Conservation (phyloP, 805 yeast genomes). For the Brettanomyces custersianus region DNA sequence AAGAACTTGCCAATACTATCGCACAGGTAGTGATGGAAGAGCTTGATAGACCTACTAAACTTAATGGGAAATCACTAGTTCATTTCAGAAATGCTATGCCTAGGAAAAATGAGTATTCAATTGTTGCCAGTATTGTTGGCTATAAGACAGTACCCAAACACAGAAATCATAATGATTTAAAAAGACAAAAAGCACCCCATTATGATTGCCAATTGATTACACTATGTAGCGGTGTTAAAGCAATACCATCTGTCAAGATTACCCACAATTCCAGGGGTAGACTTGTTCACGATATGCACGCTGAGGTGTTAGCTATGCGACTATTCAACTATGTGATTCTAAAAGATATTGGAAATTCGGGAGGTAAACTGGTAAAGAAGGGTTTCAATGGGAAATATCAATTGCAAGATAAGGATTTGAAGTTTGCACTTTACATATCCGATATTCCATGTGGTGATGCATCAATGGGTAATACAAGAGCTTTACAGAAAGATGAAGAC, state of each 20-base stretch:
- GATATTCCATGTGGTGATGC: constrained; percentile 92
- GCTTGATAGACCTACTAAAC: constrained; percentile 1
- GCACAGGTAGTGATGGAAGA: constrained; percentile 1
- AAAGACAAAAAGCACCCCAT: too few relatives aligned
- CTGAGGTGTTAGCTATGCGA: constrained; percentile 71
- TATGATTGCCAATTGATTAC: constrained; percentile 38
- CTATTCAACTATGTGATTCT: constrained; percentile 56
- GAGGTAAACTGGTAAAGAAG: background rate
- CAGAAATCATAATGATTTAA: background rate
- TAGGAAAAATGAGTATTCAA: background rate
- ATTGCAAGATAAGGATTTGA: constrained; percentile 26
- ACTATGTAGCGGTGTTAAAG: constrained; percentile 77
- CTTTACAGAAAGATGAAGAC: constrained; percentile 9
- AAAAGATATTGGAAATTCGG: constrained; percentile 27
- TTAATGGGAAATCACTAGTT: constrained; percentile 1
- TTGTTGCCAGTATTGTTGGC: constrained; percentile 3
- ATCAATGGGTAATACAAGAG: constrained; percentile 42
- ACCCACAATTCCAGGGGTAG: constrained; percentile 35
- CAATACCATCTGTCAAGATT: constrained; percentile 47
- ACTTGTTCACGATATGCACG: constrained; percentile 82
- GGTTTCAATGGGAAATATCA: constrained; percentile 14
- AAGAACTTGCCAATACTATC: constrained; percentile 3
- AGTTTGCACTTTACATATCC: constrained; percentile 54
- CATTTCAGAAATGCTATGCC: constrained; percentile 7
- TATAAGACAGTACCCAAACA: constrained; percentile 6